Base-by-base conservation (phyloP, 495 filamentous ascomycete genomes). In the Alectoria sarmentosa region DNA sequence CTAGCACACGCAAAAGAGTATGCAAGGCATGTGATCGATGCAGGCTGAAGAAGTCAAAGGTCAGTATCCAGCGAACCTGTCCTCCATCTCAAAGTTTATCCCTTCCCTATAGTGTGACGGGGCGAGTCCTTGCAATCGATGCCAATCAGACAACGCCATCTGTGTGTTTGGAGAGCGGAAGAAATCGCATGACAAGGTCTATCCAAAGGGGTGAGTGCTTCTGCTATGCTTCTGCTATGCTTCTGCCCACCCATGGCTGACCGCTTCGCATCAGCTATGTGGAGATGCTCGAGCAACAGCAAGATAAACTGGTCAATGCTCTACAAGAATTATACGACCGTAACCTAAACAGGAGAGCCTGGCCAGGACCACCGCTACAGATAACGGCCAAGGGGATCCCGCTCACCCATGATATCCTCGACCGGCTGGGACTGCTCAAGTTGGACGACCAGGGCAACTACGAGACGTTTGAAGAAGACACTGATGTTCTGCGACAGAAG, bases 261-360 rank as follows among this genome's bases (percentile, higher is more conserved):
- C 30, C 23, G 17, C 30, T 37, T n/a, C 34, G 23, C 3, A 3
- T 6, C 58, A 87, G 84, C 69, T 88, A 87, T 65, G 85, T 87
- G 41, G 86, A 88, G 68, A 86, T 88, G 82, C 81, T 88, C n/a
- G 86, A 88, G 67, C 83, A 86, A 67, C 85, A 88, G 75, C 85
- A 87, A 74, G 69, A 73, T 14, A 86, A 86, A 74, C 76, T 88
- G 4, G 84, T 88, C 57, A 73, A 84, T 49, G 84, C 79, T 36
- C 75, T 88, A 1, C 83, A 85, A 67, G 81, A 87, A 72, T 69
- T 86, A 41, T 88, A 88, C 69, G 76, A 76, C 60, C 82, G 81
- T 38, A 68, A 79, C 30, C 72, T 73, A 37, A 76, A 75, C 34
- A 78, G 81, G 46, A 75, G 83, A 66, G 74, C 76, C 44, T 88